These are phyloP conservation scores for Dactylellina haptotyla DNA, from an alignment of 2,329 filamentous ascomycete genomes.

Conservation along the genomic window DNA sequence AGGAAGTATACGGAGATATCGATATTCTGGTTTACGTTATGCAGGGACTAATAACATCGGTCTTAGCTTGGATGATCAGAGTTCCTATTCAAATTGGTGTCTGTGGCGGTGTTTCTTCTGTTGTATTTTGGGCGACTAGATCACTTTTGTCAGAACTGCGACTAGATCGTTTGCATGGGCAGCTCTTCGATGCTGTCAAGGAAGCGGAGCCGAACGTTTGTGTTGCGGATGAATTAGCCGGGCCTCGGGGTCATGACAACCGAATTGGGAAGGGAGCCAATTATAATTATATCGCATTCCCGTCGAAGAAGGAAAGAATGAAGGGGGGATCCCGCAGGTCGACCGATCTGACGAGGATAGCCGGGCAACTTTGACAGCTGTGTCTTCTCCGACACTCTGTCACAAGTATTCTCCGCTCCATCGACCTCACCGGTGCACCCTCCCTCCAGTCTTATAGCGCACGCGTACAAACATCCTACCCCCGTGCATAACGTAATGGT, in stretches of 20 bases:
- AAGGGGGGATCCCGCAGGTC: background rate
- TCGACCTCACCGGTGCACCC: background rate
- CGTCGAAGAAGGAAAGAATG: slow-evolving; percentile 23
- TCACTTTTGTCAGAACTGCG: no score
- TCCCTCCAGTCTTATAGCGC: background rate
- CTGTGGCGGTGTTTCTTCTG: no score
- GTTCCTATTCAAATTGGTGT: no score
- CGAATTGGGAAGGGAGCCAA: background rate
- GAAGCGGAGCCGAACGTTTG: slow-evolving; percentile 1
- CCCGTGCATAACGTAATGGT: slow-evolving; percentile 26
- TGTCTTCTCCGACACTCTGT: background rate
- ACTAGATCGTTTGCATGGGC: no score
- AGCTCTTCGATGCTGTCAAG: background rate
- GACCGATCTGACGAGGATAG: background rate
- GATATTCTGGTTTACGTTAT: no score
- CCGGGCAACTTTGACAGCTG: background rate
- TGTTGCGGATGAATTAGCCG: slow-evolving; percentile 4
- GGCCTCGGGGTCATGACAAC: background rate
- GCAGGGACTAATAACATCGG: no score
- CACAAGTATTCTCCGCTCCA: background rate
- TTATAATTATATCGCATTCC: slow-evolving; percentile 5
- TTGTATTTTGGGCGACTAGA: no score
- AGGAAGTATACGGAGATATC: no score
- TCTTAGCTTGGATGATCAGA: no score
- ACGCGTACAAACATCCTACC: background rate